Evolutionary conservation across 164 flowering plant species (phyloP).

Genomic region (Magnolia sinica): DNA sequence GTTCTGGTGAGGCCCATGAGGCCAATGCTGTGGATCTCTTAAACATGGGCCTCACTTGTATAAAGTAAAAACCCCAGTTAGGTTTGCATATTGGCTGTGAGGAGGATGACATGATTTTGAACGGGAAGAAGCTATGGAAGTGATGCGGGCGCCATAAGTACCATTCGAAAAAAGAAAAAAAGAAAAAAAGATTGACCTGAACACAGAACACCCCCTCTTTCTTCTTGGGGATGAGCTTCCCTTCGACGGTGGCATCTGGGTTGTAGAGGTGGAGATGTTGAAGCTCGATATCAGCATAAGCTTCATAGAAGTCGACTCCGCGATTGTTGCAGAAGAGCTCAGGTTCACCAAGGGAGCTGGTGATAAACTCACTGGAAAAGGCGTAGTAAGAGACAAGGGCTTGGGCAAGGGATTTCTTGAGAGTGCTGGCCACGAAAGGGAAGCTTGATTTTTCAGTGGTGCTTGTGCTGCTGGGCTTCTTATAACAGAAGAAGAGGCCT

Average conservation of each 20-base stretch:
- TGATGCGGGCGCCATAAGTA: not conserved
- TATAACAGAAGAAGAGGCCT: slow-evolving; percentile 41
- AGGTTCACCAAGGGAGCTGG: slow-evolving; percentile 31
- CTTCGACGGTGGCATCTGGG: slow-evolving; percentile 39
- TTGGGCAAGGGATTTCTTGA: slow-evolving; percentile 27
- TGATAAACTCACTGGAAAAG: slow-evolving; percentile 31
- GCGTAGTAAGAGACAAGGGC: slow-evolving; percentile 29
- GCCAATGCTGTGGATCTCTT: too few species aligned
- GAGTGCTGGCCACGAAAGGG: slow-evolving; percentile 8
- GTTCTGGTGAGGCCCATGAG: too few species aligned
- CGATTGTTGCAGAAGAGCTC: slow-evolving; percentile 42
- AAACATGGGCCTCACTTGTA: too few species aligned
- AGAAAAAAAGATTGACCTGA: slow-evolving; percentile 24
- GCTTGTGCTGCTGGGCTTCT: not conserved
- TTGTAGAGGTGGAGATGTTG: slow-evolving; percentile 30
- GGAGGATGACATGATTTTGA: not conserved
- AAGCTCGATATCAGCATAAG: slow-evolving; percentile 34
- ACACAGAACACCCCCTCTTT: slow-evolving; percentile 34
- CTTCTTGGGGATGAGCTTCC: slow-evolving; percentile 40
- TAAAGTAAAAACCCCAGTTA: too few species aligned
- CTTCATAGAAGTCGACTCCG: slow-evolving; percentile 43
- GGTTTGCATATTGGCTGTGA: too few species aligned
- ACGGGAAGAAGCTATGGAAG: not conserved
- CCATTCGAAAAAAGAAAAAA: not conserved
- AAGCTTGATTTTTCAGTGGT: not conserved